phyloP scores from a whole-genome alignment of 2,329 filamentous ascomycete species.

The Fusarium piperis region DNA sequence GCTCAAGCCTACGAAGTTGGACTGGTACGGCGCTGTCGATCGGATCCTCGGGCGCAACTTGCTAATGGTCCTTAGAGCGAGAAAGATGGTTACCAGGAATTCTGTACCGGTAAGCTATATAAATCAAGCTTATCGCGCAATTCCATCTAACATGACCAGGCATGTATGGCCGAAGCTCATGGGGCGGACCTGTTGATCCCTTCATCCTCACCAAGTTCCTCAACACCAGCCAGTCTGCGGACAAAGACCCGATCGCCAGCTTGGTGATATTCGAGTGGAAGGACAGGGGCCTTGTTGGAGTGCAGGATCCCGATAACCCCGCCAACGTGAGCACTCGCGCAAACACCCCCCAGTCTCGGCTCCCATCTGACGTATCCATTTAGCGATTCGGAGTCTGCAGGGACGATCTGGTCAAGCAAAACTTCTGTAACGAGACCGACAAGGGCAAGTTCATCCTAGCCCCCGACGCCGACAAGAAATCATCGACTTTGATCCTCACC shows the following conservation, averaged over 20 bases:
- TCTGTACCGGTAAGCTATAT: conserved; percentile 71
- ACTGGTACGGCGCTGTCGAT: conserved; percentile 56
- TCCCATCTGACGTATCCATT: conserved; percentile 17
- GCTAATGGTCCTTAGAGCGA: conserved; percentile 68
- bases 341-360: neutral
- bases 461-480: conserved; percentile 76
- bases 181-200: conserved; percentile 88
- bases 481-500: conserved; percentile 78
- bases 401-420: conserved; percentile 71
- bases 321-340: conserved; percentile 57
- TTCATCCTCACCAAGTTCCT: conserved; percentile 89
- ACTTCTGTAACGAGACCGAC: conserved; percentile 79
- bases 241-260: conserved; percentile 78
- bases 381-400: conserved; percentile 74
- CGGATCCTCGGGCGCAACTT: neutral
- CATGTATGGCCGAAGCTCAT: conserved; percentile 92
- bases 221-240: conserved; percentile 64
- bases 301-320: conserved; percentile 65
- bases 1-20: conserved; percentile 66
- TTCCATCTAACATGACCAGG: conserved; percentile 55
- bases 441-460: conserved; percentile 86
- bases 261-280: conserved; percentile 94
- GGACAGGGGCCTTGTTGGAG: conserved; percentile 82
- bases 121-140: neutral
- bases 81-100: conserved; percentile 78